Base-by-base conservation (phyloP, 2,329 filamentous ascomycete species). In the Xylariaceae sp. region DNA sequence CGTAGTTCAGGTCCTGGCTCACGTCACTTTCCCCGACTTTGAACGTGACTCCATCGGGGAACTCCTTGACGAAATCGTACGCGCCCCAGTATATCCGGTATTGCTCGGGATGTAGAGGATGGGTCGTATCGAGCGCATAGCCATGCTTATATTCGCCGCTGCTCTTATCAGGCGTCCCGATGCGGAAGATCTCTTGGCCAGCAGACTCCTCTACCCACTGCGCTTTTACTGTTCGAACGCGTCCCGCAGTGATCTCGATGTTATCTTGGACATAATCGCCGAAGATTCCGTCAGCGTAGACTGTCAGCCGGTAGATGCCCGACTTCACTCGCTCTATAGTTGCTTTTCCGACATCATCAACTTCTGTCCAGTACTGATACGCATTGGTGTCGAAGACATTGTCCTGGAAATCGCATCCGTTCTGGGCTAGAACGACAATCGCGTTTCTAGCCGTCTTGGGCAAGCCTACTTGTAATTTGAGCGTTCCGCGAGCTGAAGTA, bases 241-340 rank as follows among this genome's bases (percentile, higher is more conserved):
- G 6, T 31, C 42, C 42, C 9, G 42, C 42, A 6, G 42, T 44
- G 42, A 44, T 48, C 2, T n/a, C 8, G 4, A 78, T 62, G 42
- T 75, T 70, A 55, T 86, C 83, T 56, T 80, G 74, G 2, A 74
- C 71, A 60, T 76, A 84, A 61, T 84, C 76, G 0, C 83, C 83
- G 54, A 86, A 86, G 43, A 86, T 74, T 0, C 78, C 79, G 7
- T 82, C 77, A 0, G 83, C 84, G 57, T 84, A 86, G 6, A 86
- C 69, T 0, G 83, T 86, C 4, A 86, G 68, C 2, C 83, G 74
- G 64, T 86, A 87, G 0, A 70, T 80, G 2, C 81, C 83, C 6
- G 75, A 75, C 59, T 77, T 80, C 30, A 86, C 76, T 6, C 72
- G 72, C 27, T 72, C 75, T 53, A 87, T 83, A 12, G 69, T 68